Conservation (phyloP, 2,329 filamentous ascomycete genomes). For the Colletotrichum incanum region DNA sequence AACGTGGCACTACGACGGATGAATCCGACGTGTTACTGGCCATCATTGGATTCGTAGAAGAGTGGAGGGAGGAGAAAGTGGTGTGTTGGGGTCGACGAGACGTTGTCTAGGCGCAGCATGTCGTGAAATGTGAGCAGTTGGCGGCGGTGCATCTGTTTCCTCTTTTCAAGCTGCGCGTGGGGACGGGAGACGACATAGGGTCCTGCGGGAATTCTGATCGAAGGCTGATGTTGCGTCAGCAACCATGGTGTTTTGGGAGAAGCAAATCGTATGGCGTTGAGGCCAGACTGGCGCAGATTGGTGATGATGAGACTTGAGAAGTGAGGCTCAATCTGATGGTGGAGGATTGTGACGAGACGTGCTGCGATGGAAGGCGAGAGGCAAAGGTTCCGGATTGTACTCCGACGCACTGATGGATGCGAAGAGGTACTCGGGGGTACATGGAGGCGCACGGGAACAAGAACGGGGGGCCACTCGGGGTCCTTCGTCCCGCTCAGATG, state of each 20-base stretch:
- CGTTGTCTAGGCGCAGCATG: neutral
- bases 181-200: neutral
- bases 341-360: neutral
- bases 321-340: neutral
- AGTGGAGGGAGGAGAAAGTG: neutral
- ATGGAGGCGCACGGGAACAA: constrained; percentile 5
- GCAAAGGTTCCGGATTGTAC: neutral
- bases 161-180: neutral
- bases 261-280: neutral
- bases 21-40: neutral
- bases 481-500: constrained; percentile 2
- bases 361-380: neutral
- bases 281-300: neutral
- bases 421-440: neutral
- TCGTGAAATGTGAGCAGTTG: constrained; percentile 1
- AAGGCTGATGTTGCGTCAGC: too few species aligned
- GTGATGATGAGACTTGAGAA: neutral
- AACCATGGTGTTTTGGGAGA: neutral
- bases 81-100: constrained; percentile 4
- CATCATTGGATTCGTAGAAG: neutral
- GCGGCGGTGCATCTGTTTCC: neutral
- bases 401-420: neutral
- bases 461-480: constrained; percentile 1
- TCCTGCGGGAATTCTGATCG: neutral
- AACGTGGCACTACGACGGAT: neutral